phyloP scores from a whole-genome alignment of 2,329 filamentous ascomycete genomes.

The Exophiala sp. region DNA sequence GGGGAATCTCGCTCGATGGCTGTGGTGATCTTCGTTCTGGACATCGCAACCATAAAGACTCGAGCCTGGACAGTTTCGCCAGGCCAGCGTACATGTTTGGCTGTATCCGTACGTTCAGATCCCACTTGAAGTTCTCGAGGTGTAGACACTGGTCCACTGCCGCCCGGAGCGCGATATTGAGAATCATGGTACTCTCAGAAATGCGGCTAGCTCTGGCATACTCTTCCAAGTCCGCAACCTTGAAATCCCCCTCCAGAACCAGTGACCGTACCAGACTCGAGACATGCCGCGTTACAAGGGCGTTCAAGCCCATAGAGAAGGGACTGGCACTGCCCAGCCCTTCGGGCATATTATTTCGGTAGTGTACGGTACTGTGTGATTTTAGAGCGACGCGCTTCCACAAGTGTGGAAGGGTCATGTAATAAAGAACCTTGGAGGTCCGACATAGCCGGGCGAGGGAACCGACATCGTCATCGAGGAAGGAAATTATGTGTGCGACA shows the following conservation, averaged over 20 bases:
- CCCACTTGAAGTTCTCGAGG: constrained; percentile 56
- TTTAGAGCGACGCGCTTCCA: constrained; percentile 56
- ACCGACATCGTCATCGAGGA: constrained; percentile 55
- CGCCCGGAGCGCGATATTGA: constrained; percentile 58
- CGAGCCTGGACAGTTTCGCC: constrained; percentile 47
- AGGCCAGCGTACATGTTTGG: constrained; percentile 58
- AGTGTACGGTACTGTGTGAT: constrained; percentile 58
- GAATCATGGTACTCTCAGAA: constrained; percentile 62
- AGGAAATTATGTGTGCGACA: constrained; percentile 55
- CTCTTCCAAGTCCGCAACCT: constrained; percentile 53
- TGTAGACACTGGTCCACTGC: constrained; percentile 58
- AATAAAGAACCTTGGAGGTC: constrained; percentile 60
- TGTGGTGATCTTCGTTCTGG: constrained; percentile 55
- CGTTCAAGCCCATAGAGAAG: constrained; percentile 61
- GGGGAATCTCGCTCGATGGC: constrained; percentile 54
- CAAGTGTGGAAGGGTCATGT: constrained; percentile 61
- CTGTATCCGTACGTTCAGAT: constrained; percentile 59
- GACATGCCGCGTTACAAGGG: constrained; percentile 56
- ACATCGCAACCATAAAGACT: constrained; percentile 54
- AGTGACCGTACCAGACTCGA: constrained; percentile 53
- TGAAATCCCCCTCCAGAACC: constrained; percentile 54
- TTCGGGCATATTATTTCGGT: constrained; percentile 54
- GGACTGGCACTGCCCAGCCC: constrained; percentile 62
- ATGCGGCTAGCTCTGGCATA: constrained; percentile 56
- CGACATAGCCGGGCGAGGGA: constrained; percentile 59